Evolutionary conservation across 2,329 filamentous ascomycete species (phyloP), one percentile per base, ranked within the genome.

Genomic region (Xylariaceae sp.): DNA sequence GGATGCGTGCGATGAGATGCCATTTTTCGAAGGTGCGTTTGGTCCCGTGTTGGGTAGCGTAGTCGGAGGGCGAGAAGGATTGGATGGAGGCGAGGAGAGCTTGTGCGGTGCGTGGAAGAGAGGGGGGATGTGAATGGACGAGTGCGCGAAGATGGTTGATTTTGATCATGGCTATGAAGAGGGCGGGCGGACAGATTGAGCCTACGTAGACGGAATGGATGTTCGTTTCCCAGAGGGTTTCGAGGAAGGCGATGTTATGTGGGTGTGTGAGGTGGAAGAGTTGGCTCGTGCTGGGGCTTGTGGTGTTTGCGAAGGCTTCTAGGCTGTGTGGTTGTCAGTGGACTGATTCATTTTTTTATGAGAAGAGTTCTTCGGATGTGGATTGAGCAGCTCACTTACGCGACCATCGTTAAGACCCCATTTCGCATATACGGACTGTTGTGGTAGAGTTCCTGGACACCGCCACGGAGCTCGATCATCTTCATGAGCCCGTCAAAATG

Each of bases 301-400:
- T 70, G 2, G 73, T 71, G 59, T 74, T 71, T 1, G 64, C 71
- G 7, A 74, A 66, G 8, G 71, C 67, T 15, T 69, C 67, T 34
- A 68, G 53, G 47, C 71, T 73, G 44, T 55, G 44, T 3, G 1
- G 37, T 13, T 8, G 34, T 61, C 18, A 54, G 51, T 39, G 8
- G 49, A 50, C 2, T 45, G 9, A 3, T 17, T 49, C 30, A n/a
- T n/a, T 2, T 1, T 18, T 2, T 18, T 18, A 18, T 18, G 17
- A 18, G 17, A 18, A 18, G 17, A 18, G 17, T 18, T 18, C 17
- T 18, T 2, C 17, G 17, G 23, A 30, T 30, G 5, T 30, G 5
- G 5, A 4, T 30, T 30, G 23, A 30, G 23, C 23, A 30, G 23
- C 23, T 30, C 3, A 68, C 70, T 63, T 67, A 73, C 71, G 65